phyloP scores from a whole-genome alignment of 345 rosid genomes.

The Syzygium aromaticum region DNA sequence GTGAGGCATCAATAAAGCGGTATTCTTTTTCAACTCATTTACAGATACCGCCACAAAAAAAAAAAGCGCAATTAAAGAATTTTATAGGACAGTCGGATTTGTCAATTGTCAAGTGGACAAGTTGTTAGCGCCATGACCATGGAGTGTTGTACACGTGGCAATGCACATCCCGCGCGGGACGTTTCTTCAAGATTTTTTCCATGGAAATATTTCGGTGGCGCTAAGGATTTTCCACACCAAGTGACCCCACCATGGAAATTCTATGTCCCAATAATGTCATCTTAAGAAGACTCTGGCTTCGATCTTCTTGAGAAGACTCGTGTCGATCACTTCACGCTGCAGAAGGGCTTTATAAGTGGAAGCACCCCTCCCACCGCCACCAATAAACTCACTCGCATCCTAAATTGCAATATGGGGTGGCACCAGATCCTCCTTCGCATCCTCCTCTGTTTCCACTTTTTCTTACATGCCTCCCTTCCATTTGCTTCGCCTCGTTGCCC shows the following conservation, averaged over 20 bases:
- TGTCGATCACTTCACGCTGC: background rate
- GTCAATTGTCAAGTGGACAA: too few species aligned
- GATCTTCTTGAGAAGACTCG: background rate
- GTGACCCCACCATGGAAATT: background rate
- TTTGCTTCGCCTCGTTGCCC: background rate
- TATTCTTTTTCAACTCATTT: too few species aligned
- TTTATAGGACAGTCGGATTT: too few species aligned
- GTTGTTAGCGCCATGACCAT: too few species aligned
- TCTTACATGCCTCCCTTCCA: background rate
- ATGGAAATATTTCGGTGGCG: background rate
- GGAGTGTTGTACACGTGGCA: too few species aligned
- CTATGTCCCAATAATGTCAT: fast-evolving
- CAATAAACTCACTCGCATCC: background rate
- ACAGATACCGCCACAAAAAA: too few species aligned
- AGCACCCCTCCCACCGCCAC: background rate
- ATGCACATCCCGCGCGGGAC: fast-evolving
- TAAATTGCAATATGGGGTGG: background rate
- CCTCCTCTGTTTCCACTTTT: background rate
- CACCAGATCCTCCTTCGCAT: background rate
- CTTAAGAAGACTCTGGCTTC: background rate
- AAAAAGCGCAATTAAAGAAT: too few species aligned
- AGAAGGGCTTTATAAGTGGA: background rate
- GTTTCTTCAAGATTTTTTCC: background rate
- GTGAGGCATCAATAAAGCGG: too few species aligned
- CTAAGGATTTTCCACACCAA: background rate